Percentiles rank a stretch among this genome's conserved stretches.
Evolutionary conservation across 2,329 filamentous ascomycete species (phyloP).

Genomic region (Colletotrichum eleusines): DNA sequence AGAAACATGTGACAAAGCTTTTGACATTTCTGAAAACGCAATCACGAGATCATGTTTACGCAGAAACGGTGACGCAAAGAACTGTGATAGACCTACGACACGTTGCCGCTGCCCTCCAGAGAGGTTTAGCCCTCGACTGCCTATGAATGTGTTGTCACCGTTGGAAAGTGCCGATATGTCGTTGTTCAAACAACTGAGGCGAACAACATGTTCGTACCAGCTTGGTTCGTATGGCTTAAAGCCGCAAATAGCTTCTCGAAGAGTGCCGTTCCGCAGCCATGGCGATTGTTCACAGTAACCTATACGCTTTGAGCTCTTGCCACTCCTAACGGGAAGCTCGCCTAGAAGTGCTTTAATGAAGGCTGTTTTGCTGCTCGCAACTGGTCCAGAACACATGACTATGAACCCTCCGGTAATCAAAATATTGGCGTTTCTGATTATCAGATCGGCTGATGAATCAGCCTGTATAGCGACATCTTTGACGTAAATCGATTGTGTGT

Average conservation of each 20-base stretch:
- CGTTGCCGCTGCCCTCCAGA: slow-evolving; percentile 46
- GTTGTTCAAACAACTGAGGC: slow-evolving; percentile 40
- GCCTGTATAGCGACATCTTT: background rate
- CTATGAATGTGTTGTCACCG: slow-evolving; percentile 34
- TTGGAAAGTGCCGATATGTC: slow-evolving; percentile 43
- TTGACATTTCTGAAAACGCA: no score
- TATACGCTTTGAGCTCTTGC: slow-evolving; percentile 21
- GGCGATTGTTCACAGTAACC: slow-evolving; percentile 43
- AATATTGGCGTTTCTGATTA: slow-evolving; percentile 3
- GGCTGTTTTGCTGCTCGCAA: slow-evolving; percentile 41
- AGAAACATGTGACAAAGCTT: no score
- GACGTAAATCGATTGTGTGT: background rate
- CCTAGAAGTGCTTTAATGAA: slow-evolving; percentile 45
- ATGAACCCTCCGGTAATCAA: background rate
- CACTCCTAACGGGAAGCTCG: slow-evolving; percentile 13
- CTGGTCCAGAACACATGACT: slow-evolving; percentile 27
- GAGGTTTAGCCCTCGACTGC: slow-evolving; percentile 42
- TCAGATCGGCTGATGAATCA: background rate
- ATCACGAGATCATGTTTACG: no score
- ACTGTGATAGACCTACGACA: slow-evolving; percentile 32
- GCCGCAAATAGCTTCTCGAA: slow-evolving; percentile 43
- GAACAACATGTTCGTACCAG: slow-evolving; percentile 51
- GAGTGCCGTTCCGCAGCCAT: slow-evolving; percentile 42
- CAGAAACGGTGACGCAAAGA: no score
- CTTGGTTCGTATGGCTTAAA: slow-evolving; percentile 42